Percentiles rank a stretch among this genome's conserved stretches.
phyloP scores from a whole-genome alignment of 2,329 filamentous ascomycete species.

The Trichoderma sp. region DNA sequence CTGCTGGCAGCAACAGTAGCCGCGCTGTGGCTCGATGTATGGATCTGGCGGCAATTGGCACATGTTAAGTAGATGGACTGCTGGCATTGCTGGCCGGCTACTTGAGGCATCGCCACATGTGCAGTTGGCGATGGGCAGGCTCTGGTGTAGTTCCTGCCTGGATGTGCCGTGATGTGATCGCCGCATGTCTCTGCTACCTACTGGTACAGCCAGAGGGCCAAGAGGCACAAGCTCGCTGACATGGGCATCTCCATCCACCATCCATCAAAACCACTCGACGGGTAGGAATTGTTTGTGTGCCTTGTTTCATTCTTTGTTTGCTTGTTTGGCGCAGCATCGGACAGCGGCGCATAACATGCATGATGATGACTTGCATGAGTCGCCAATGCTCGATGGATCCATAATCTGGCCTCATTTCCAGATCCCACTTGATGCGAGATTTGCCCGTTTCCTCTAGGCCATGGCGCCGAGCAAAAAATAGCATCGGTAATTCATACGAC shows the following conservation, averaged over 20 bases:
- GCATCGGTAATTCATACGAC: background rate
- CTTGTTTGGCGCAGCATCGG: background rate
- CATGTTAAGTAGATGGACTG: background rate
- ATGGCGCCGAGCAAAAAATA: background rate
- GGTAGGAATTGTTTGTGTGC: background rate
- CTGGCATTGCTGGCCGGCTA: background rate
- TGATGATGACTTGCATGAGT: background rate
- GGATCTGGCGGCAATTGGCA: background rate
- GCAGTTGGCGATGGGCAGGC: background rate
- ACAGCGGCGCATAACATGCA: background rate
- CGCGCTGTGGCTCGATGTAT: background rate
- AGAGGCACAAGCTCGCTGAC: background rate
- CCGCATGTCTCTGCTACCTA: slow-evolving; percentile 8
- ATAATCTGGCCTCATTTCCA: background rate
- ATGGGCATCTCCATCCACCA: background rate
- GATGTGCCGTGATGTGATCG: background rate
- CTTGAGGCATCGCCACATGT: background rate
- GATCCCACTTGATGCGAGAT: background rate
- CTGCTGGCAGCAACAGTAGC: background rate
- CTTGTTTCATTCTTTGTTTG: background rate
- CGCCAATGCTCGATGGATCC: background rate
- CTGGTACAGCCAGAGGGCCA: background rate
- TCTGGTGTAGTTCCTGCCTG: background rate
- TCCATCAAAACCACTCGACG: background rate
- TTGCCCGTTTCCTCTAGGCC: background rate